Conservation (phyloP, 1,284 basidiomycete species). For the Moesziomyces globuligerus region DNA sequence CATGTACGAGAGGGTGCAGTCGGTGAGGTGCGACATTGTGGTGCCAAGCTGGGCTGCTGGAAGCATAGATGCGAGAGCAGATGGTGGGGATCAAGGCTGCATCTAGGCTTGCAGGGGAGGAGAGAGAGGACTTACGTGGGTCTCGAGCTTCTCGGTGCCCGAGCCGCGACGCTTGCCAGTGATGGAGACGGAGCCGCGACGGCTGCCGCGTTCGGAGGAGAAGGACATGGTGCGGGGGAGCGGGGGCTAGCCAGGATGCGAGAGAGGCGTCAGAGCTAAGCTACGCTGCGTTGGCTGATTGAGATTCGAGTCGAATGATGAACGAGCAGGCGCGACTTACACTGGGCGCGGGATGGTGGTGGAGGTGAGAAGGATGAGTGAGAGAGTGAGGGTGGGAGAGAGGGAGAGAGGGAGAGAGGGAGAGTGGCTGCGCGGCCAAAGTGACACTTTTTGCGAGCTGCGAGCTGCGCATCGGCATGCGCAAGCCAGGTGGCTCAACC, state of each 20-base stretch:
- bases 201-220: conserved; percentile 38
- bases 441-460: too few species aligned
- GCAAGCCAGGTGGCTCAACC: too few species aligned
- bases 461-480: too few species aligned
- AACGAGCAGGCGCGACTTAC: background rate
- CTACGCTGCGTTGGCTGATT: background rate
- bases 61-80: conserved; percentile 5
- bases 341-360: background rate
- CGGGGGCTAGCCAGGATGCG: background rate
- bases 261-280: background rate
- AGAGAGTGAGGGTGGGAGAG: background rate
- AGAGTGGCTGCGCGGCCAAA: too few species aligned
- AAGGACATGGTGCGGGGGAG: conserved; percentile 34
- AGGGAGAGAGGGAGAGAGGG: too few species aligned
- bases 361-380: background rate
- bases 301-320: background rate
- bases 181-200: conserved; percentile 46
- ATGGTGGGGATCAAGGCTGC: background rate
- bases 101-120: background rate
- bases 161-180: conserved; percentile 51
- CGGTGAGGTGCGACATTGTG: conserved; percentile 23
- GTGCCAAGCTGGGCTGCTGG: background rate
- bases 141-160: conserved; percentile 57
- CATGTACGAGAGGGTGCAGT: conserved; percentile 16
- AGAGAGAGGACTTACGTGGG: conserved; percentile 44